Percentiles rank a stretch among this genome's conserved stretches.
These are phyloP conservation scores for Trichoderma lentiforme DNA, from an alignment of 2,329 filamentous ascomycete species.

Conservation along the genomic window DNA sequence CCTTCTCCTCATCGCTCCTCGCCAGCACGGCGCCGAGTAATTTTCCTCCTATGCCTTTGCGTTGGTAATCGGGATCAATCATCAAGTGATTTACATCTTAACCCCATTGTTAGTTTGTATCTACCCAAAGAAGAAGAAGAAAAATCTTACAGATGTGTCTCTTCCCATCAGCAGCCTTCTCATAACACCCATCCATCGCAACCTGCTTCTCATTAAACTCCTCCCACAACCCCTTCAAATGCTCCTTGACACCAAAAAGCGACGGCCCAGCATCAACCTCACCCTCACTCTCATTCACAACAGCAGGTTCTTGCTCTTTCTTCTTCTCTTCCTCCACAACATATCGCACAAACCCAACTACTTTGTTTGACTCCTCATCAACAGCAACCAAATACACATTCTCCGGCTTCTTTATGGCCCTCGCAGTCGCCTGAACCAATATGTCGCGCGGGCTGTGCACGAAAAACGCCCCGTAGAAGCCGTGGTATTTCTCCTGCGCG, in stretches of 20 bases:
- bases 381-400: slow-evolving; percentile 12
- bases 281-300: background rate
- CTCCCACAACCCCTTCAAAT: slow-evolving; percentile 24
- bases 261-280: slow-evolving; percentile 1
- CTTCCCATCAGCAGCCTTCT: slow-evolving; percentile 19
- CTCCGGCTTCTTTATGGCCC: background rate
- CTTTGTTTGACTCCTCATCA: background rate
- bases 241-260: slow-evolving; percentile 20
- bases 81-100: slow-evolving; percentile 25
- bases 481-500: slow-evolving; percentile 21
- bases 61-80: slow-evolving; percentile 24
- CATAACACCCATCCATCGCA: slow-evolving; percentile 24
- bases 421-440: slow-evolving; percentile 3
- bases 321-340: background rate
- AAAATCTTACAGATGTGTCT: slow-evolving; percentile 22
- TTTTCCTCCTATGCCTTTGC: slow-evolving; percentile 20
- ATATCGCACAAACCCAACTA: slow-evolving; percentile 19
- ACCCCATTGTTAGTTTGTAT: background rate
- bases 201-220: slow-evolving; percentile 20
- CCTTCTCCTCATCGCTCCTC: slow-evolving; percentile 12
- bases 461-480: slow-evolving; percentile 24
- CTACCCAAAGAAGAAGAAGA: background rate
- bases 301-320: background rate
- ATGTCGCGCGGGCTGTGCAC: slow-evolving; percentile 18
- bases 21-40: slow-evolving; percentile 19